A percentile compares a stretch with the other conserved stretches of the same genome.
These are phyloP conservation scores for Mycena alexandri DNA, from an alignment of 768 basidiomycete genomes.

Conservation along the genomic window DNA sequence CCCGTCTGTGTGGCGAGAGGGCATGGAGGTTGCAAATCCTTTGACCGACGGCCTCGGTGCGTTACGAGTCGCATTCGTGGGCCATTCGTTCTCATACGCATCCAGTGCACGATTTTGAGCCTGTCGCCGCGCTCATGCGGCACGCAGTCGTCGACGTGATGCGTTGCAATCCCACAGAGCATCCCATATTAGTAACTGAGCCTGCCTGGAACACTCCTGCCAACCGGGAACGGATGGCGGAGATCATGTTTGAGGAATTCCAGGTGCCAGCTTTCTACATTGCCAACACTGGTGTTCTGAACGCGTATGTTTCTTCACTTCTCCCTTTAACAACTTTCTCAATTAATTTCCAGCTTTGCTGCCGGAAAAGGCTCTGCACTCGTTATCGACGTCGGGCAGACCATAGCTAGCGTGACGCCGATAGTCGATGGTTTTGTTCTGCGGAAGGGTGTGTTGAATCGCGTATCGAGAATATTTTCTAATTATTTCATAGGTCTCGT, in stretches of 20 bases:
- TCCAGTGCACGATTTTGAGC: constrained; percentile 81
- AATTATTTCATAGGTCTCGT: constrained; percentile 70
- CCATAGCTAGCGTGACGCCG: constrained; percentile 91
- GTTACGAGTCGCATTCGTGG: constrained; percentile 36
- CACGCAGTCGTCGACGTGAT: constrained; percentile 85
- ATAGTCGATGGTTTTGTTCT: constrained; percentile 98
- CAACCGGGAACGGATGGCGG: constrained; percentile 95
- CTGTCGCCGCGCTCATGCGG: constrained; percentile 76
- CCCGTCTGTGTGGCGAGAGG: constrained; percentile 90
- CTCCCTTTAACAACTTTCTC: neutral
- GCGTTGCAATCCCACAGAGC: constrained; percentile 82
- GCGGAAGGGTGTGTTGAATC: constrained; percentile 76
- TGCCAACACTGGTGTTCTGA: constrained; percentile 93
- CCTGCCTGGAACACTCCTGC: constrained; percentile 95
- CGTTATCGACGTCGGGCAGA: constrained; percentile 93
- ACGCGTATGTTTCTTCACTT: constrained; percentile 68
- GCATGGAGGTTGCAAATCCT: constrained; percentile 90
- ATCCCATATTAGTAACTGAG: constrained; percentile 94
- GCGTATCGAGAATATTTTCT: neutral
- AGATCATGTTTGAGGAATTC: constrained; percentile 98
- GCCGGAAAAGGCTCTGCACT: constrained; percentile 98
- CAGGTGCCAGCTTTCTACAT: constrained; percentile 96
- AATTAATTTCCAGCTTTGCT: constrained; percentile 75
- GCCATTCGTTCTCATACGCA: constrained; percentile 13
- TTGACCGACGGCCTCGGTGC: constrained; percentile 87